Evolutionary conservation across 805 yeast genomes (phyloP).

Genomic region (Schwanniomyces occidentalis): DNA sequence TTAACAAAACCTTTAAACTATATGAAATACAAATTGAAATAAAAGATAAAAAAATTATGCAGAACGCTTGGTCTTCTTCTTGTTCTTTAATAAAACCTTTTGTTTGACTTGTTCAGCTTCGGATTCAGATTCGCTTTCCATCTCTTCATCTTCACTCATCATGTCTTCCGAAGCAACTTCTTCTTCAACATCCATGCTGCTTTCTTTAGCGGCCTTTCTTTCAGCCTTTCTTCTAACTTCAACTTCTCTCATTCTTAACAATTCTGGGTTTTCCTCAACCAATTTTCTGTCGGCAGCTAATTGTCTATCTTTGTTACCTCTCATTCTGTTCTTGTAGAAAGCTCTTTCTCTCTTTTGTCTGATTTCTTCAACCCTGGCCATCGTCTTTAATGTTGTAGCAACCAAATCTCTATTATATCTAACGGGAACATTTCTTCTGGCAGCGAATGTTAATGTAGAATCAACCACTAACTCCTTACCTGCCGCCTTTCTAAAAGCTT

Average conservation of each 20-base stretch:
- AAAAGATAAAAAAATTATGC: conserved; percentile 3
- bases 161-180: conserved; percentile 43
- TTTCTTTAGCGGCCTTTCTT: conserved; percentile 62
- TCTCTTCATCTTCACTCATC: conserved; percentile 46
- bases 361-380: conserved; percentile 94
- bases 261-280: conserved; percentile 85
- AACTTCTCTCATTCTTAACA: conserved; percentile 90
- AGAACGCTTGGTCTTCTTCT: conserved; percentile 36
- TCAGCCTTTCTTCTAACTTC: conserved; percentile 79
- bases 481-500: conserved; percentile 98
- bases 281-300: conserved; percentile 83
- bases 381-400: conserved; percentile 89
- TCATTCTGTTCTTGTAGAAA: conserved; percentile 99
- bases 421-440: conserved; percentile 97
- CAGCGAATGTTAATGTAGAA: conserved; percentile 92
- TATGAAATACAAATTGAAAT: conserved; percentile 2
- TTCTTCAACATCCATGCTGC: conserved; percentile 45
- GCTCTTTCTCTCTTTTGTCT: conserved; percentile 96
- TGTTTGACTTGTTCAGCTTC: conserved; percentile 50
- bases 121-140: conserved; percentile 41
- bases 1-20: neutral
- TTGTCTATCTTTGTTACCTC: conserved; percentile 88
- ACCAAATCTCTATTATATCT: conserved; percentile 97
- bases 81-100: conserved; percentile 65
- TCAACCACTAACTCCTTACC: conserved; percentile 98